Percentiles rank a stretch among this genome's conserved stretches.
Evolutionary conservation across 768 basidiomycete genomes (phyloP).

Genomic region (Mycena latifolia): DNA sequence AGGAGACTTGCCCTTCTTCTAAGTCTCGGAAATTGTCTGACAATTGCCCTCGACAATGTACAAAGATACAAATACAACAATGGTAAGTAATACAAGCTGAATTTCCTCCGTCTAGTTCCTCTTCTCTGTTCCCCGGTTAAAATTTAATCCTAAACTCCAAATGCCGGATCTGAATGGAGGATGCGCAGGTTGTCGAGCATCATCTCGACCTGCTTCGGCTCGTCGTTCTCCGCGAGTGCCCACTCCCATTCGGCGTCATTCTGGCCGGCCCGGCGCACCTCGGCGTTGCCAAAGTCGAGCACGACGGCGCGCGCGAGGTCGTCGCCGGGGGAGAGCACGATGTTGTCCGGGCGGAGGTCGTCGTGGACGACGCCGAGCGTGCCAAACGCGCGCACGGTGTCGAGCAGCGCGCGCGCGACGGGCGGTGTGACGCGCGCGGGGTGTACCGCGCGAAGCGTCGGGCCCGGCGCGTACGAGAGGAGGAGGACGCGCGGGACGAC

Average conservation of each 20-base stretch:
- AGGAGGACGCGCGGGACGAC: constrained; percentile 34
- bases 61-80: not conserved
- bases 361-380: constrained; percentile 34
- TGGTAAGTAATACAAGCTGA: not conserved
- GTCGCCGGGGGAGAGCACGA: constrained; percentile 26
- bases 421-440: constrained; percentile 13
- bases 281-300: constrained; percentile 35
- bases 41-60: not conserved
- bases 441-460: constrained; percentile 29
- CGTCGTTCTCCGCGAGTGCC: constrained; percentile 29
- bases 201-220: constrained; percentile 28
- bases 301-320: constrained; percentile 21
- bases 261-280: constrained; percentile 28
- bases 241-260: constrained; percentile 32
- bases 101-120: not conserved
- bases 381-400: constrained; percentile 32
- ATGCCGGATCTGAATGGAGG: not conserved
- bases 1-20: too few species aligned
- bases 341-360: constrained; percentile 32
- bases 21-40: too few species aligned
- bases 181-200: constrained; percentile 31
- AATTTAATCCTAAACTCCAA: too few species aligned
- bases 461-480: constrained; percentile 31
- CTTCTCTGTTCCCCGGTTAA: not conserved
- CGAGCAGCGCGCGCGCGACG: constrained; percentile 28